These are phyloP conservation scores for Tanacetum coccineum DNA, from an alignment of 129 eudicot genomes.

Conservation along the genomic window DNA sequence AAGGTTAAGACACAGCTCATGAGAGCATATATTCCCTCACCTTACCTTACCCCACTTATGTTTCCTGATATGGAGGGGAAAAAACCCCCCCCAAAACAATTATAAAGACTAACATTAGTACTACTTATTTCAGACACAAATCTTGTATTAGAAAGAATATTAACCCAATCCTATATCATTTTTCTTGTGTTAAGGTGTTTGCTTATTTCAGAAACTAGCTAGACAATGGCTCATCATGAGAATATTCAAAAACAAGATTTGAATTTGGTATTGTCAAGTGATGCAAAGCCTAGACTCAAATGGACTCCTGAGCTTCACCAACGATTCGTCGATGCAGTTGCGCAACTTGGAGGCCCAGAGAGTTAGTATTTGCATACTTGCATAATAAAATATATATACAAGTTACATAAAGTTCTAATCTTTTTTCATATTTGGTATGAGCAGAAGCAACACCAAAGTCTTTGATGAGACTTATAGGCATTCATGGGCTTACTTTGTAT, in stretches of 20 bases:
- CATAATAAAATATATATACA: too few species aligned
- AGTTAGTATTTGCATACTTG: constrained; percentile 37
- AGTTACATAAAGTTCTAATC: constrained; percentile 6
- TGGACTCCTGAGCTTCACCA: constrained; percentile 91
- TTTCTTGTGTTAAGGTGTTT: constrained; percentile 27
- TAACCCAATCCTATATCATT: constrained; percentile 27
- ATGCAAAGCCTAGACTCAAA: constrained; percentile 89
- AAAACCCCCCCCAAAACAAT: constrained; percentile 32
- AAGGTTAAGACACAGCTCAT: constrained; percentile 63
- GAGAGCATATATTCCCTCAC: constrained; percentile 84
- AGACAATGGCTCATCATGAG: constrained; percentile 55
- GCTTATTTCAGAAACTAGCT: constrained; percentile 23
- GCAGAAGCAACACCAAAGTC: constrained; percentile 95
- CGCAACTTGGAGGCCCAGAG: constrained; percentile 89
- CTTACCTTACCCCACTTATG: constrained; percentile 81
- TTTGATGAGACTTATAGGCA: constrained; percentile 80
- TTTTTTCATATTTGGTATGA: constrained; percentile 14
- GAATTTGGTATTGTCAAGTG: constrained; percentile 77
- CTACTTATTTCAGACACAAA: constrained; percentile 43
- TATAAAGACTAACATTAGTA: constrained; percentile 40
- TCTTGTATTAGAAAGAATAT: constrained; percentile 30
- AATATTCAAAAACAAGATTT: constrained; percentile 52
- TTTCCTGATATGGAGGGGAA: constrained; percentile 97
- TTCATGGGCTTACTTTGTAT: constrained; percentile 88
- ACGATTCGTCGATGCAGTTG: constrained; percentile 64